Evolutionary conservation across 1,284 basidiomycete genomes (phyloP).

Genomic region (Sphagnurus paluster): DNA sequence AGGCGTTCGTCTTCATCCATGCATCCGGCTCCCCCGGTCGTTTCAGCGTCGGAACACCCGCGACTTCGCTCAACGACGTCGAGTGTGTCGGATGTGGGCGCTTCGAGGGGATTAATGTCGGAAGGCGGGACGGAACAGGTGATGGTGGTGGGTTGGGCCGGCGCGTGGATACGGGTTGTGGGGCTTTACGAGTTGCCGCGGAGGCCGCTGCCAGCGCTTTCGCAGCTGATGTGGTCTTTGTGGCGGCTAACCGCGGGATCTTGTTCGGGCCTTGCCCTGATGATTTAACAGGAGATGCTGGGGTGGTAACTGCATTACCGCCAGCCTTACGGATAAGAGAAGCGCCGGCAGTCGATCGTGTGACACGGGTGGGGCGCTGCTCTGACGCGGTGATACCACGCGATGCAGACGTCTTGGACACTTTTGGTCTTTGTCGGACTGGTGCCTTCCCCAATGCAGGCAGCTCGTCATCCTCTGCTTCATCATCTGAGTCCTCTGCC

Average conservation of each 20-base stretch:
- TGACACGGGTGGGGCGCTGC: conserved; percentile 68
- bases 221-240: conserved; percentile 50
- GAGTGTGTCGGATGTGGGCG: conserved; percentile 46
- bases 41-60: conserved; percentile 33
- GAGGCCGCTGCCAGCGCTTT: conserved; percentile 45
- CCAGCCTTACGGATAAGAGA: conserved; percentile 47
- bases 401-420: conserved; percentile 38
- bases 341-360: conserved; percentile 65
- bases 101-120: conserved; percentile 62
- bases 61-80: conserved; percentile 53
- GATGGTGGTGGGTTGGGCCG: conserved; percentile 47
- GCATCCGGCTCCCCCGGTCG: conserved; percentile 46
- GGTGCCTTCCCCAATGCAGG: conserved; percentile 56
- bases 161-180: conserved; percentile 32
- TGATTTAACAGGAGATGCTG: conserved; percentile 41
- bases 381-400: conserved; percentile 60
- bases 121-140: conserved; percentile 71
- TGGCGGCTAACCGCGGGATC: conserved; percentile 67
- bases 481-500: conserved; percentile 52
- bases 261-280: conserved; percentile 64
- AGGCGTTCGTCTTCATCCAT: conserved; percentile 72
- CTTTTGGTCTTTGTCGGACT: conserved; percentile 42
- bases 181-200: conserved; percentile 21
- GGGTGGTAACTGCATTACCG: conserved; percentile 34
- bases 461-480: conserved; percentile 61